Base-by-base conservation (phyloP, 2,329 filamentous ascomycete genomes). In the Aspergillus aculeatinus region DNA sequence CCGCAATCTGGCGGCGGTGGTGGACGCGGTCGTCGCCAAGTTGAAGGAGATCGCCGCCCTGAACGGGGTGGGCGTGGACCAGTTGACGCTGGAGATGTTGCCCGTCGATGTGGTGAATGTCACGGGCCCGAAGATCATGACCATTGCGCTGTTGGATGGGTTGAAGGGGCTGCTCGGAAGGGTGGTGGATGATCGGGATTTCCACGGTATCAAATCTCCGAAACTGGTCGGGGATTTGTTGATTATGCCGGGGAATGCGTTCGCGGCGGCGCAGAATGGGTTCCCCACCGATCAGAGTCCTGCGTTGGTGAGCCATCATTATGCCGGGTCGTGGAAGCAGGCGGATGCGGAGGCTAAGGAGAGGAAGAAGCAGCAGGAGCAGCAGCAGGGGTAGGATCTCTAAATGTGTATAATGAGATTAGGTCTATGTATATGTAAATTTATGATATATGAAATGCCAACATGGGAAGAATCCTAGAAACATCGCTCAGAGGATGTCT, bases 101-200 rank as follows among this genome's bases (percentile, higher is more conserved):
- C 53, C 53, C n/a, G 58, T 62, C 1, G 69, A 71, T 57, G 67
- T 71, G 12, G 65, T 71, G 5, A 58, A 71, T 21, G 68, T 71
- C 9, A 70, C 67, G 1, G 69, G 69, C 1, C 68, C 68, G 2
- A 69, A 69, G 56, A 69, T 67, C n/a, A 69, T 71, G 65, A 70
- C 69, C 0, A 53, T 68, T n/a, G 58, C 59, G 16, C 57, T 70
- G 14, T 16, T 70, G 42, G 52, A 69, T 1, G 65, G 66, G 31
- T 59, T 71, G 6, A 42, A 19, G 6, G 19, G 62, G 48, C 35
- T 68, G 31, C 48, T 70, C 5, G 55, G 57, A 5, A 55, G 64
- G 50, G 11, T 51, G 1, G 63, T 71, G 2, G 65, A 66, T 51
- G 67, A 71, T 50, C 60, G 65, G 6, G 67, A 71, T 49, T 67